Base-by-base conservation (phyloP, 768 basidiomycete genomes). In the Glaciozyma martinii region DNA sequence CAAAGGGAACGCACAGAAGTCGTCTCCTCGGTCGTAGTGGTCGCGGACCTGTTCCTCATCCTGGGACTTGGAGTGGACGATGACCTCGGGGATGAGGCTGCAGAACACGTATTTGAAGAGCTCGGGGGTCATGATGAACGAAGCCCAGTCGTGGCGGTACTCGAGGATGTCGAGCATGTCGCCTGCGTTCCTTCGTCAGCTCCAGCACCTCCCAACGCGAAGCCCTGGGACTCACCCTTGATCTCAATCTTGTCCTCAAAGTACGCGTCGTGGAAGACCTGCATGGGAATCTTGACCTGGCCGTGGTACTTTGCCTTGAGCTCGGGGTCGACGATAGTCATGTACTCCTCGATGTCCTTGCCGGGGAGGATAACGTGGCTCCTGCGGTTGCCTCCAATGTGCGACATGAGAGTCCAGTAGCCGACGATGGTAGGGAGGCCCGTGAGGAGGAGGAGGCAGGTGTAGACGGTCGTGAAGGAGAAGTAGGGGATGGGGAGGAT, bases 231-330 rank as follows among this genome's bases (percentile, higher is more conserved):
- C 81, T 47, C 52, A 88, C 94, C 92, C 58, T 97, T 99, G 76
- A 99, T 88, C 62, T 97, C 93, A 66, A 93, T 84, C 79, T 97
- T 97, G 56, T 86, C 86, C 57, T 93, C 91, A 76, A 99, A 97
- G 79, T 87, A 98, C 68, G 90, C 89, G 80, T 99, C 95, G 75
- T 98, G 87, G 81, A 95, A 94, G 71, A 88, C 79, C 78, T 99
- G 94, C 86, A 95, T 93, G 59, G 92, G 92, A 63, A 99, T 97
- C 78, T 95, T 98, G 72, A 85, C 83, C 78, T 86, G 88, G 69
- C 85, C 87, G 40, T 83, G 78, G 79, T 93, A 98, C 65, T 84
- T 80, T 37, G 81, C 80, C 80, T 85, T 88, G 75, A 98, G 82
- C 65, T 85, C 87, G 1, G 79, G 77, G 79, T 94, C 90, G 66